Evolutionary conservation across 2,329 filamentous ascomycete genomes (phyloP).

Genomic region (Coniochaeta prunicola): DNA sequence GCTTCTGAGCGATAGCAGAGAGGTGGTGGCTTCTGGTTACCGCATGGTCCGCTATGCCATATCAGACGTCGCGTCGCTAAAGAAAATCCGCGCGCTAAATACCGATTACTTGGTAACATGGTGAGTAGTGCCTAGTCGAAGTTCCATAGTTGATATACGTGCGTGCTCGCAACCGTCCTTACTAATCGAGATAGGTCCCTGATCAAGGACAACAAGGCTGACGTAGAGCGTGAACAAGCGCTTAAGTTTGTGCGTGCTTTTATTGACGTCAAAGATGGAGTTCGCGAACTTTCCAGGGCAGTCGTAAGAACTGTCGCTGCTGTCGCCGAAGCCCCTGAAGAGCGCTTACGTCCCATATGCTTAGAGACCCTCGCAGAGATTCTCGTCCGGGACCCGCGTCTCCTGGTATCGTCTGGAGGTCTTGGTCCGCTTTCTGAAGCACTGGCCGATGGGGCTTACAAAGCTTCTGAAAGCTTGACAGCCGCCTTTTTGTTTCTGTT

Average conservation of each 20-base stretch:
- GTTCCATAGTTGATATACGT: not conserved
- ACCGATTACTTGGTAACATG: constrained; percentile 89
- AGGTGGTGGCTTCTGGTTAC: constrained; percentile 93
- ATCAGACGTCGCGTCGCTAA: constrained; percentile 81
- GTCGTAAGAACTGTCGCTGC: constrained; percentile 86
- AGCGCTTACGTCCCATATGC: constrained; percentile 82
- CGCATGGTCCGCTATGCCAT: constrained; percentile 90
- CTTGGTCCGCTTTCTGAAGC: constrained; percentile 85
- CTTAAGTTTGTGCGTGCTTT: constrained; percentile 95
- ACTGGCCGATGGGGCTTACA: constrained; percentile 83
- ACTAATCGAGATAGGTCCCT: constrained; percentile 51
- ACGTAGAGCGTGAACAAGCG: constrained; percentile 92
- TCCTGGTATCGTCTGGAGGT: constrained; percentile 78
- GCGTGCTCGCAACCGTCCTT: not conserved
- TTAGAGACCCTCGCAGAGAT: constrained; percentile 91
- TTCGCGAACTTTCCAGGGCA: constrained; percentile 77
- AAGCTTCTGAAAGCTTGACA: constrained; percentile 83
- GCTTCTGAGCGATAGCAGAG: constrained; percentile 89
- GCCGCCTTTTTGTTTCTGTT: constrained; percentile 84
- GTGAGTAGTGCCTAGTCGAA: constrained; percentile 20
- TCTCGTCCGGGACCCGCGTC: constrained; percentile 72
- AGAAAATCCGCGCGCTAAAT: constrained; percentile 79
- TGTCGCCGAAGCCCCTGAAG: constrained; percentile 78
- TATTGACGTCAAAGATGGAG: constrained; percentile 88
- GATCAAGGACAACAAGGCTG: constrained; percentile 94